phyloP scores from a whole-genome alignment of 73 alveolate species.

The Tetrahymena thermophila region DNA sequence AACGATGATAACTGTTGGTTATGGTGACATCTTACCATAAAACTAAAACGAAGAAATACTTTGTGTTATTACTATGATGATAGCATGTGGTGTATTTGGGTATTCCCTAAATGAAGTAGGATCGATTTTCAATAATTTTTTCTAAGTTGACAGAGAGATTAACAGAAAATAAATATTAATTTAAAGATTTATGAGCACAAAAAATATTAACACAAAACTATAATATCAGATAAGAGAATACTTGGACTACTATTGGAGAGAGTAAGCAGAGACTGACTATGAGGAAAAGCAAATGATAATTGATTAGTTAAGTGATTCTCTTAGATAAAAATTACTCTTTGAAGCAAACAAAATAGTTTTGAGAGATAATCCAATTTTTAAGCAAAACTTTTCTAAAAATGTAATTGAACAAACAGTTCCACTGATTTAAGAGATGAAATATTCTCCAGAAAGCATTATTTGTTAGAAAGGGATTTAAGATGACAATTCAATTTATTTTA shows the following conservation, averaged over 20 bases:
- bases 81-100: slow-evolving; percentile 56
- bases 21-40: slow-evolving; percentile 61
- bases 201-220: slow-evolving; percentile 53
- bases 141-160: slow-evolving; percentile 36
- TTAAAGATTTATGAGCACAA: slow-evolving; percentile 59
- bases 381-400: slow-evolving; percentile 7
- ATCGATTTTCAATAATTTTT: slow-evolving; percentile 40
- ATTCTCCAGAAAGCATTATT: slow-evolving; percentile 26
- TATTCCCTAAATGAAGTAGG: slow-evolving; percentile 40
- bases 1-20: slow-evolving; percentile 66
- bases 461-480: not conserved
- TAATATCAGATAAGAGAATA: slow-evolving; percentile 59
- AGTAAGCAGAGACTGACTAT: slow-evolving; percentile 1
- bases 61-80: slow-evolving; percentile 31
- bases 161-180: slow-evolving; percentile 43
- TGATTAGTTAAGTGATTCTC: slow-evolving; percentile 1
- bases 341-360: slow-evolving; percentile 15
- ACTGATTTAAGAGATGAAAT: slow-evolving; percentile 16
- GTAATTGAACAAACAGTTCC: not conserved
- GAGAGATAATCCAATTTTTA: not conserved
- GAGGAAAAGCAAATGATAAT: slow-evolving; percentile 22
- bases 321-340: slow-evolving; percentile 5
- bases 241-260: slow-evolving; percentile 54
- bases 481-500: slow-evolving; percentile 22
- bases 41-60: slow-evolving; percentile 44